These are phyloP conservation scores for Pseudogymnoascus pannorum DNA, from an alignment of 2,329 filamentous ascomycete genomes.

Conservation along the genomic window DNA sequence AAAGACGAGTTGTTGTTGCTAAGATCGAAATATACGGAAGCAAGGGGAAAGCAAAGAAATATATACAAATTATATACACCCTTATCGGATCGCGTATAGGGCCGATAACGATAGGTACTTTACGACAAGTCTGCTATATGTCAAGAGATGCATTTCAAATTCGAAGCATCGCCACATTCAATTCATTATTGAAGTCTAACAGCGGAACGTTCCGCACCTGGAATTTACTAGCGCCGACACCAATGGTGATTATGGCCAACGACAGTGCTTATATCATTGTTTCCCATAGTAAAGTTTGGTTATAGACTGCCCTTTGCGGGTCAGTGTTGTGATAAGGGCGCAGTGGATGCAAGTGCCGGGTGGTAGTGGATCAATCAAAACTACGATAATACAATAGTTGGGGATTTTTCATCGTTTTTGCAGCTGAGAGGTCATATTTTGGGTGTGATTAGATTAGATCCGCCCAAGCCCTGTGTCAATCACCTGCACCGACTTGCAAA, in stretches of 20 bases:
- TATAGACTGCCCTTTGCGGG: neutral
- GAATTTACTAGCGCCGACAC: neutral
- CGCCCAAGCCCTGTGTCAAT: neutral
- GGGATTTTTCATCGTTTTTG: neutral
- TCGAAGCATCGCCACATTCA: neutral
- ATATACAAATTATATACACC: too few species aligned
- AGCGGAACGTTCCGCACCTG: neutral
- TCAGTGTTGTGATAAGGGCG: neutral
- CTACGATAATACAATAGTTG: neutral
- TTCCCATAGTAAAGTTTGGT: neutral
- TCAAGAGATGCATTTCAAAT: neutral
- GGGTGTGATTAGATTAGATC: neutral
- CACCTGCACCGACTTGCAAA: neutral
- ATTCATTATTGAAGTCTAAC: slow-evolving; percentile 3
- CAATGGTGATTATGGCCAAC: neutral
- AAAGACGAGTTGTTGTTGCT: neutral
- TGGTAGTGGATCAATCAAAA: neutral
- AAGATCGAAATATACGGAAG: neutral
- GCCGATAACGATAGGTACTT: slow-evolving; percentile 3
- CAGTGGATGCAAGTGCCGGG: neutral
- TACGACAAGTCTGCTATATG: neutral
- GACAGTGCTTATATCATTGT: neutral
- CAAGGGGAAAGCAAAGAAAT: neutral
- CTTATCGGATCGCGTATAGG: neutral
- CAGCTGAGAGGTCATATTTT: neutral